Evolutionary conservation across 2,329 filamentous ascomycete genomes (phyloP).

Genomic region (Alternaria ethzedia): DNA sequence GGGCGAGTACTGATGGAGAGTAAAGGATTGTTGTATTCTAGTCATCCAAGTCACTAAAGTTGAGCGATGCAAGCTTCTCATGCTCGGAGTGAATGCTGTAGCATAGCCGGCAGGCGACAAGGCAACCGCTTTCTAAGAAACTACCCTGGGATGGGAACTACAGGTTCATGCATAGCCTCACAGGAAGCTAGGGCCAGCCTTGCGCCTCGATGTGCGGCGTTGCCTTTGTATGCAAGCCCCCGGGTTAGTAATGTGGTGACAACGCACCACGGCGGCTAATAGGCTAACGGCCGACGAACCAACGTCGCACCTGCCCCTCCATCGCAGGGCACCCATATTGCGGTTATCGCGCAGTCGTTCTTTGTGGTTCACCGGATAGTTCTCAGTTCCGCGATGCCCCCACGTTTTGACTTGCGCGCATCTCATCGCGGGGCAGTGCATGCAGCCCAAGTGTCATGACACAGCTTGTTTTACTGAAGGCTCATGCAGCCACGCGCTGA

Average conservation of each 20-base stretch:
- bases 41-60: too few species aligned
- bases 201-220: background rate
- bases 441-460: background rate
- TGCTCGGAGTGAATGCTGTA: too few species aligned
- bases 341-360: background rate
- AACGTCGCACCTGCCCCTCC: background rate
- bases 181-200: background rate
- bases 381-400: background rate
- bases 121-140: background rate
- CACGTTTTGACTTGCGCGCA: background rate
- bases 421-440: background rate
- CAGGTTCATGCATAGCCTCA: background rate
- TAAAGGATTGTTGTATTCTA: background rate
- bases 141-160: background rate
- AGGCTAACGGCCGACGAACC: background rate
- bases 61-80: background rate
- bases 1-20: background rate
- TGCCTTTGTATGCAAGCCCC: background rate
- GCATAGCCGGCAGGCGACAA: background rate
- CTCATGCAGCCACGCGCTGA: background rate
- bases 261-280: background rate
- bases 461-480: background rate
- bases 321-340: background rate
- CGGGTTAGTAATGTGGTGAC: background rate
- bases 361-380: background rate